Conservation (phyloP, 1,284 basidiomycete genomes). For the Cystobasidium slooffiae region DNA sequence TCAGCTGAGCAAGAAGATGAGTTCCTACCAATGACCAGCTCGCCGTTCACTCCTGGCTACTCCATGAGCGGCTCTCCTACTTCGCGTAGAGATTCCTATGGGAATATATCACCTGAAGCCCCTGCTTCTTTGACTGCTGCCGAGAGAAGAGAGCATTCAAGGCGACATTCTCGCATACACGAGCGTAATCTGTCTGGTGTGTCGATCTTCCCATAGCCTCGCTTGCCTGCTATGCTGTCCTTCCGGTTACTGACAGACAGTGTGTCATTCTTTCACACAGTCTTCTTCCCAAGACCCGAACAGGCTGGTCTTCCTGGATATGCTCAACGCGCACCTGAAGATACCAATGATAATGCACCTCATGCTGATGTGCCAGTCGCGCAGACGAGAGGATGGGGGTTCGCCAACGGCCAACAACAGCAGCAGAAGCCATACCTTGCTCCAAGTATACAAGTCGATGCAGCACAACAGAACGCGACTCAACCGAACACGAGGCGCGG, state of each 20-base stretch:
- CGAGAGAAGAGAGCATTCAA: constrained; percentile 57
- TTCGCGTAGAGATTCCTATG: constrained; percentile 18
- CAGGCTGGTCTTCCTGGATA: constrained; percentile 64
- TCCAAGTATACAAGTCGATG: constrained; percentile 62
- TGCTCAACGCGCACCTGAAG: constrained; percentile 66
- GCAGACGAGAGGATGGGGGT: constrained; percentile 49
- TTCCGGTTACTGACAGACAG: neutral
- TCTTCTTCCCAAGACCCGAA: constrained; percentile 85
- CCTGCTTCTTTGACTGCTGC: constrained; percentile 19
- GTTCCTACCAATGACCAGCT: constrained; percentile 38
- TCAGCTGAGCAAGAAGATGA: constrained; percentile 41
- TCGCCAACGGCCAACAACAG: constrained; percentile 55
- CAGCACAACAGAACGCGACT: constrained; percentile 64
- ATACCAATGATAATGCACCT: constrained; percentile 60
- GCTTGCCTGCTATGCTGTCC: neutral
- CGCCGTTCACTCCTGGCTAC: constrained; percentile 37
- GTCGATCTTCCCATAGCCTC: neutral
- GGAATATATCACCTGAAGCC: constrained; percentile 7
- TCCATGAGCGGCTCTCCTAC: constrained; percentile 25
- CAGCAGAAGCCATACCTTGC: constrained; percentile 55
- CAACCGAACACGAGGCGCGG: constrained; percentile 46
- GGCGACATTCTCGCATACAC: constrained; percentile 75
- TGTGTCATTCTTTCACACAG: constrained; percentile 44
- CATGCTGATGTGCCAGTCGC: constrained; percentile 62
- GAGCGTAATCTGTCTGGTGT: constrained; percentile 76